Evolutionary conservation across 2,329 filamentous ascomycete genomes (phyloP).

Genomic region (Bipolaris bicolor): DNA sequence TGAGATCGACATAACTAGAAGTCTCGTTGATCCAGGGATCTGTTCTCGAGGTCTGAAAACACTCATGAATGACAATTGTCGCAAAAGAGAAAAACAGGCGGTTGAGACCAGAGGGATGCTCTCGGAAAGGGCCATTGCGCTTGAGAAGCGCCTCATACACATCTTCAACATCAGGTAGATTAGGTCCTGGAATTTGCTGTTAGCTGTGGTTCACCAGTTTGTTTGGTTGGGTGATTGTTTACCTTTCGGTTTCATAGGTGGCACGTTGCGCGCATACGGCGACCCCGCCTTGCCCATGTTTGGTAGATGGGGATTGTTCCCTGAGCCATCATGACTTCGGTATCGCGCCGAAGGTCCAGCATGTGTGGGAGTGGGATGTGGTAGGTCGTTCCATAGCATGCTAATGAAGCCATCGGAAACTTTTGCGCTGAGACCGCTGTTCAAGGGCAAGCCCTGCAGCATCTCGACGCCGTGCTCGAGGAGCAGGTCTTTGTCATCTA

Average conservation of each 20-base stretch:
- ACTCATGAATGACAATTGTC: conserved; percentile 65
- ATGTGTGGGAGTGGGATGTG: conserved; percentile 57
- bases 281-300: conserved; percentile 61
- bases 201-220: neutral
- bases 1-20: conserved; percentile 75
- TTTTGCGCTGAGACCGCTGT: conserved; percentile 57
- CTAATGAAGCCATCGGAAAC: conserved; percentile 59
- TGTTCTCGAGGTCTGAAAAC: conserved; percentile 68
- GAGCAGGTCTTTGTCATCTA: conserved; percentile 63
- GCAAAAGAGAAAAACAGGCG: conserved; percentile 75
- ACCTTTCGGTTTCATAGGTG: conserved; percentile 59
- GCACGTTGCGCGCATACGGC: conserved; percentile 65
- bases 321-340: conserved; percentile 46
- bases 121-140: conserved; percentile 62
- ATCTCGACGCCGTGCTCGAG: conserved; percentile 60
- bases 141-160: conserved; percentile 69
- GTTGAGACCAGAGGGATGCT: conserved; percentile 73
- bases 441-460: conserved; percentile 58
- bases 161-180: conserved; percentile 67
- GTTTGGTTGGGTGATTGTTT: neutral
- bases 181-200: conserved; percentile 39
- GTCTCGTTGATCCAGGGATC: conserved; percentile 69
- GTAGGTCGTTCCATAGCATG: conserved; percentile 61
- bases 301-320: conserved; percentile 59
- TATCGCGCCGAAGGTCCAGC: conserved; percentile 56